These are phyloP conservation scores for Zelonia costaricensis DNA, from an alignment of 208 protist species.

Conservation along the genomic window DNA sequence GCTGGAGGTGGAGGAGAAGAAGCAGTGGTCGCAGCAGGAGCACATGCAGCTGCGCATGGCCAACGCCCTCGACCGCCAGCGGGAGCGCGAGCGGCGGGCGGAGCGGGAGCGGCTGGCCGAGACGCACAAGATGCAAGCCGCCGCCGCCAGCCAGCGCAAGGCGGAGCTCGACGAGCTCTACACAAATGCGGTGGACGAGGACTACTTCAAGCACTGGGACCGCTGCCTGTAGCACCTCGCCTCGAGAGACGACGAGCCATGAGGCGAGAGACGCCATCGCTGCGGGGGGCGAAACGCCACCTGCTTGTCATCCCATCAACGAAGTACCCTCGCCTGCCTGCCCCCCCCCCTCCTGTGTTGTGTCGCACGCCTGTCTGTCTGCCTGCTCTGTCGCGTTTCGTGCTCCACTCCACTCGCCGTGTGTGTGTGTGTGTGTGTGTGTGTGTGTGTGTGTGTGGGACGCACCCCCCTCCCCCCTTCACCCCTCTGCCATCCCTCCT, in stretches of 20 bases:
- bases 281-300: too few species aligned
- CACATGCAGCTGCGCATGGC: slow-evolving; percentile 90
- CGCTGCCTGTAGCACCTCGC: slow-evolving; percentile 51
- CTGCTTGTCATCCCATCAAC: too few species aligned
- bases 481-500: background rate
- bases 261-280: slow-evolving; percentile 12
- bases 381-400: background rate
- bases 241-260: background rate
- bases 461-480: background rate
- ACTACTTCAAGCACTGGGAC: slow-evolving; percentile 94
- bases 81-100: slow-evolving; percentile 73
- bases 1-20: slow-evolving; percentile 86
- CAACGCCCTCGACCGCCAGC: slow-evolving; percentile 84
- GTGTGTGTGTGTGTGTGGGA: background rate
- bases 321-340: background rate
- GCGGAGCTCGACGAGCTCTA: slow-evolving; percentile 77
- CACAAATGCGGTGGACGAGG: slow-evolving; percentile 87
- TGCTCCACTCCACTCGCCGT: too few species aligned
- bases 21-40: slow-evolving; percentile 88
- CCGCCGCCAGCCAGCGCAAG: slow-evolving; percentile 49
- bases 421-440: background rate
- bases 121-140: slow-evolving; percentile 65
- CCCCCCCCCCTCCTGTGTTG: background rate
- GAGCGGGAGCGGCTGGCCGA: slow-evolving; percentile 64
- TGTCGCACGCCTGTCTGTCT: background rate